Percentiles rank a stretch among this genome's conserved stretches.
These are phyloP conservation scores for Primulina tabacum DNA, from an alignment of 257 asterid genomes.

Conservation along the genomic window DNA sequence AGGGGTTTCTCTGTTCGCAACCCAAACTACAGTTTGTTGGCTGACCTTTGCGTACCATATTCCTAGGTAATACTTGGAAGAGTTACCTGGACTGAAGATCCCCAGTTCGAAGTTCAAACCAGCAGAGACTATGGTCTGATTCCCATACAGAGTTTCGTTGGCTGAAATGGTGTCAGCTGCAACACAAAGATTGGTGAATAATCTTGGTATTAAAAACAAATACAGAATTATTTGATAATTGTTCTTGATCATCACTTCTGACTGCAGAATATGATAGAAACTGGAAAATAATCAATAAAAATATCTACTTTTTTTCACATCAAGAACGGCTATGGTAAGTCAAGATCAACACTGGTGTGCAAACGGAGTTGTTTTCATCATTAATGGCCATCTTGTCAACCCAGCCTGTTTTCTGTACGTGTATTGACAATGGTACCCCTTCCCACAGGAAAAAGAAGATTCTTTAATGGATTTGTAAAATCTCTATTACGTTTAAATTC, in stretches of 20 bases:
- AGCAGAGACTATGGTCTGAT: slow-evolving; percentile 45
- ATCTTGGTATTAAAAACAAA: neutral
- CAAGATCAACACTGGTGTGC: neutral
- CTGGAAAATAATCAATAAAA: neutral
- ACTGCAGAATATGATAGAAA: neutral
- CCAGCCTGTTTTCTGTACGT: neutral
- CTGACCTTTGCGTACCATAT: slow-evolving; percentile 46
- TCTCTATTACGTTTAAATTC: too few relatives aligned
- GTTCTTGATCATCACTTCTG: neutral
- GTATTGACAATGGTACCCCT: neutral
- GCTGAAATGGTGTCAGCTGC: slow-evolving; percentile 40
- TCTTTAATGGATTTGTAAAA: too few relatives aligned
- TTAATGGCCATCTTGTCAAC: neutral
- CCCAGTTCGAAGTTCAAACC: slow-evolving; percentile 43
- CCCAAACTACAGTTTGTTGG: slow-evolving; percentile 45
- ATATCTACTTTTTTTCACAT: neutral
- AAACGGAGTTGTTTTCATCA: neutral
- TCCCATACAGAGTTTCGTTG: slow-evolving; percentile 37
- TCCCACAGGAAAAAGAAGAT: too few relatives aligned
- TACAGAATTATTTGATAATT: neutral
- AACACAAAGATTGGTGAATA: neutral
- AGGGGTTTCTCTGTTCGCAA: slow-evolving; percentile 58
- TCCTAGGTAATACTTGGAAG: slow-evolving; percentile 44
- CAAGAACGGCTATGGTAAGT: too few relatives aligned
- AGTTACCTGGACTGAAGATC: slow-evolving; percentile 44